Conservation (phyloP, 192 early-diverging fungal species). For the Entomortierella chlamydospora region DNA sequence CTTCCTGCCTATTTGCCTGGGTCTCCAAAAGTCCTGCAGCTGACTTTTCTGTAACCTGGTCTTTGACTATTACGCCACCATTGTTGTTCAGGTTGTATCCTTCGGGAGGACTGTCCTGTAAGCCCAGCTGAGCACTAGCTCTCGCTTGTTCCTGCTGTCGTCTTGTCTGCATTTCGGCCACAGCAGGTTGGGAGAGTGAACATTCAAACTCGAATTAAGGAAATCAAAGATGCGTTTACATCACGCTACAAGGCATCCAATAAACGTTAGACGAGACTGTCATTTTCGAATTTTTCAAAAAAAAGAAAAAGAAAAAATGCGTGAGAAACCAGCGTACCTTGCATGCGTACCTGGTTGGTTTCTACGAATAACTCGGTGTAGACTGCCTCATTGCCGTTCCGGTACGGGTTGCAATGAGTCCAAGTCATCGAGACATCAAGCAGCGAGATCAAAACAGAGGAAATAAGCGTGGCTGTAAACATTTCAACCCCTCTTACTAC, state of each 20-base stretch:
- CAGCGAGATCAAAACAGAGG: too few species aligned
- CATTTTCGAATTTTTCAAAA: too few species aligned
- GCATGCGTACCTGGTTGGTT: too few species aligned
- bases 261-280: too few species aligned
- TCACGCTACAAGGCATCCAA: neutral
- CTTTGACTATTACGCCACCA: neutral
- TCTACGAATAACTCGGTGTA: too few species aligned
- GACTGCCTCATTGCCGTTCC: too few species aligned
- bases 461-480: too few species aligned
- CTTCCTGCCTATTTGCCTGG: neutral
- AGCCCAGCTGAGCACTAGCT: neutral
- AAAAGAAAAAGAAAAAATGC: too few species aligned
- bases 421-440: too few species aligned
- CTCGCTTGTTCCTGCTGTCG: neutral
- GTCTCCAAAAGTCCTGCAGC: neutral
- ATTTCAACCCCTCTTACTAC: too few species aligned
- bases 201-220: neutral
- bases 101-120: neutral
- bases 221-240: neutral
- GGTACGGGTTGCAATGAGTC: too few species aligned
- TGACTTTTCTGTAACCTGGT: neutral
- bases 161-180: slow-evolving; percentile 22
- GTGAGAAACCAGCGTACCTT: too few species aligned
- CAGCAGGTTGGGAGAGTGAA: neutral
- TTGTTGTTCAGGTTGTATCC: neutral